phyloP scores from a whole-genome alignment of 23 red algal species.

The Cyanidiococcus yangmingshanensis region DNA sequence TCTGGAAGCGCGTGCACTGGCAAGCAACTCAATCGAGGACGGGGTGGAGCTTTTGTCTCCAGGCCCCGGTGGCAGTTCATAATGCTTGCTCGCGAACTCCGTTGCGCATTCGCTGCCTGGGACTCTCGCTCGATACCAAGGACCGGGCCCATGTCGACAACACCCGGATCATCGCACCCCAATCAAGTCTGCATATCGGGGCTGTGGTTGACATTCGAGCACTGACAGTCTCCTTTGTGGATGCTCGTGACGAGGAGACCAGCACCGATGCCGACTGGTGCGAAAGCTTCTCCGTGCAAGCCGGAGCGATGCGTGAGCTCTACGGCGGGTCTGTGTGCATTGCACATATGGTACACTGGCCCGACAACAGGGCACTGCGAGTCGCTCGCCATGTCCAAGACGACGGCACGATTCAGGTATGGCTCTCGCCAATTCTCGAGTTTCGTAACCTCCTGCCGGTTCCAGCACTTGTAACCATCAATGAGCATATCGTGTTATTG shows the following conservation, averaged over 20 bases:
- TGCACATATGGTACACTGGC: neutral
- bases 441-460: conserved; percentile 9
- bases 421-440: neutral
- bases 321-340: neutral
- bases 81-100: neutral
- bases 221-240: conserved; percentile 10
- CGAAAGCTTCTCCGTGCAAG: conserved; percentile 16
- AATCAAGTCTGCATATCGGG: neutral
- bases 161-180: too few relatives aligned
- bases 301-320: neutral
- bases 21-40: neutral
- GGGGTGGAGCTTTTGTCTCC: neutral
- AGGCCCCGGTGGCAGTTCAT: neutral
- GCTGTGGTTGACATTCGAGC: neutral
- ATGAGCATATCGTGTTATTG: neutral
- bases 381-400: neutral
- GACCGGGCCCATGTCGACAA: too few relatives aligned
- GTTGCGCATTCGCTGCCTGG: neutral
- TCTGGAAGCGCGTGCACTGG: neutral
- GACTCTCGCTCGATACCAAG: too few relatives aligned
- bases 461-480: neutral
- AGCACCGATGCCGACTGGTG: conserved; percentile 3
- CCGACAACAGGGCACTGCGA: neutral
- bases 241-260: neutral
- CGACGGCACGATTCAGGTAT: neutral